A percentile compares a stretch with the other conserved stretches of the same genome.
Evolutionary conservation across 2,329 filamentous ascomycete species (phyloP).

Genomic region (Neonectria magnoliae): DNA sequence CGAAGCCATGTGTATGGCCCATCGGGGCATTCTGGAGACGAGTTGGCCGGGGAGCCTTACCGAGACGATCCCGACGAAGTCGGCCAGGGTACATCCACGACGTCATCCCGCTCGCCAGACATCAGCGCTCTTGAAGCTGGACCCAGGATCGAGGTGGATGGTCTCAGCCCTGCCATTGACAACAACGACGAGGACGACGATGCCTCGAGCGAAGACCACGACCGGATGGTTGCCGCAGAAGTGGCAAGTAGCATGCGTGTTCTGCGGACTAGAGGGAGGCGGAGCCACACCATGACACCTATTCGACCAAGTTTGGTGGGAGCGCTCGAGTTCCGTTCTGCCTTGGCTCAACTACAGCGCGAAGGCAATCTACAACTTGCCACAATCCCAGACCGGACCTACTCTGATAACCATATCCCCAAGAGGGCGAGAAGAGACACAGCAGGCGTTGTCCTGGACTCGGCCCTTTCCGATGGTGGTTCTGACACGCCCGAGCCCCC

Average conservation of each 20-base stretch:
- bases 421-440: constrained; percentile 42
- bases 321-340: constrained; percentile 90
- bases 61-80: constrained; percentile 64
- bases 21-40: constrained; percentile 61
- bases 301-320: constrained; percentile 94
- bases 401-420: constrained; percentile 48
- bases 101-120: constrained; percentile 44
- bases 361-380: constrained; percentile 80
- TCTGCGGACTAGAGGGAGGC: constrained; percentile 71
- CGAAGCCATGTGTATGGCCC: constrained; percentile 77
- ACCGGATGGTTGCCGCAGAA: constrained; percentile 78
- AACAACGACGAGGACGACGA: constrained; percentile 57
- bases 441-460: constrained; percentile 38
- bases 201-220: constrained; percentile 63
- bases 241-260: constrained; percentile 94
- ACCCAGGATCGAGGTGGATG: constrained; percentile 59
- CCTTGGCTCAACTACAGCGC: constrained; percentile 86
- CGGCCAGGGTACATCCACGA: constrained; percentile 31
- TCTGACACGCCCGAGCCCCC: constrained; percentile 16
- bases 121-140: constrained; percentile 57
- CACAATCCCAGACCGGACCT: constrained; percentile 72
- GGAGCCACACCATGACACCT: constrained; percentile 80
- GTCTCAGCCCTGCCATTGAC: constrained; percentile 47
- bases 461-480: constrained; percentile 21
- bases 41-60: constrained; percentile 67